Conservation (phyloP, 768 basidiomycete species). For the Lactarius quietus region DNA sequence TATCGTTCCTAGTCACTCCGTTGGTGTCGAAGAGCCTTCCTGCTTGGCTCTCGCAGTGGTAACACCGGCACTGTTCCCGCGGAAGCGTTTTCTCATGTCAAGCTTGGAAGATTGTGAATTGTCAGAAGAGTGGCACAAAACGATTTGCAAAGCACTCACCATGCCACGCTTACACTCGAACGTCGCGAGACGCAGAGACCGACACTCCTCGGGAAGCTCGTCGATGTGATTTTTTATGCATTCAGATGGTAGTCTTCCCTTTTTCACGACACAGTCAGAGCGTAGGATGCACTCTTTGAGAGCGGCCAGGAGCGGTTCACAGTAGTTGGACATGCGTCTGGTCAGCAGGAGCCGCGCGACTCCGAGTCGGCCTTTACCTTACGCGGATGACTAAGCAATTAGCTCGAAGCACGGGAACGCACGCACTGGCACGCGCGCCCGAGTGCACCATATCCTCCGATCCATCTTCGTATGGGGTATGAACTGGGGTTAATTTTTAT, state of each 20-base stretch:
- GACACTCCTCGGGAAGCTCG: slow-evolving; percentile 79
- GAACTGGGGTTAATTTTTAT: background rate
- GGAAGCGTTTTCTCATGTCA: slow-evolving; percentile 81
- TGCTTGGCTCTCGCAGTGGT: slow-evolving; percentile 23
- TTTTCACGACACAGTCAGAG: slow-evolving; percentile 83
- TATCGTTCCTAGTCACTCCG: slow-evolving; percentile 5
- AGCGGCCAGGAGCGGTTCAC: slow-evolving; percentile 69
- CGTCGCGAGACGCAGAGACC: slow-evolving; percentile 71
- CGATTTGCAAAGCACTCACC: slow-evolving; percentile 44
- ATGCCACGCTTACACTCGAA: slow-evolving; percentile 91
- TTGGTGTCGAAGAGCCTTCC: background rate
- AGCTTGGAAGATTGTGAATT: slow-evolving; percentile 44
- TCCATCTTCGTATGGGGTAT: slow-evolving; percentile 12
- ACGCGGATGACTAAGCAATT: too few species aligned
- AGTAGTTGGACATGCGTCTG: slow-evolving; percentile 85
- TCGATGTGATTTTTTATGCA: slow-evolving; percentile 72
- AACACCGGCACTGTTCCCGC: slow-evolving; percentile 65
- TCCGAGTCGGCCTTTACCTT: too few species aligned
- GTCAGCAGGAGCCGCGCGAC: too few species aligned
- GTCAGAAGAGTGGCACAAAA: background rate
- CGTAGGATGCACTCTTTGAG: slow-evolving; percentile 81
- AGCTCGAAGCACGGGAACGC: too few species aligned
- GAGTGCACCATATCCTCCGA: too few species aligned
- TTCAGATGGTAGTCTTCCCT: slow-evolving; percentile 76
- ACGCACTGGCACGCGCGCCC: too few species aligned